These are phyloP conservation scores for Claviceps paspali DNA, from an alignment of 2,329 filamentous ascomycete genomes.

Conservation along the genomic window DNA sequence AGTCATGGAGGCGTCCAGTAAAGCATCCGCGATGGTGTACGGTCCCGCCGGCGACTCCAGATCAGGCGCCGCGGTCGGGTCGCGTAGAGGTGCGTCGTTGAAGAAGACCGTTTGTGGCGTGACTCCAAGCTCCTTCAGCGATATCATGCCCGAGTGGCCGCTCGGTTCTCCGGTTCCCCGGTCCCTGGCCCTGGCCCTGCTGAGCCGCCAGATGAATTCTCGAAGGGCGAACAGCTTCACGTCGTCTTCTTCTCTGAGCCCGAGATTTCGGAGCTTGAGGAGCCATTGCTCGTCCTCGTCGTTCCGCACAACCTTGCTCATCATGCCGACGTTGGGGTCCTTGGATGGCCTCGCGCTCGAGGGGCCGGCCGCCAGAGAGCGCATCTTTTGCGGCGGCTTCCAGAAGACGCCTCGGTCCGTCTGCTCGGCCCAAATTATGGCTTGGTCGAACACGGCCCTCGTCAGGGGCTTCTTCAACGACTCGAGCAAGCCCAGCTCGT, in stretches of 20 bases:
- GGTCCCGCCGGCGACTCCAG: slow-evolving; percentile 24
- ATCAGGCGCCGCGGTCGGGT: slow-evolving; percentile 18
- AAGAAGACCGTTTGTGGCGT: slow-evolving; percentile 86
- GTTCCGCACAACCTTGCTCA: slow-evolving; percentile 55
- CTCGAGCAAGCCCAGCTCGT: slow-evolving; percentile 63
- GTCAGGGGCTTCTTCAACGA: slow-evolving; percentile 69
- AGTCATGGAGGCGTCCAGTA: slow-evolving; percentile 81
- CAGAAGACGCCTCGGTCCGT: slow-evolving; percentile 75
- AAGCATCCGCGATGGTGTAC: slow-evolving; percentile 77
- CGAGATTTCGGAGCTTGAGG: slow-evolving; percentile 67
- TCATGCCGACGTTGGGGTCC: slow-evolving; percentile 39
- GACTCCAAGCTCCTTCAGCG: slow-evolving; percentile 59
- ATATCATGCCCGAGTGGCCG: slow-evolving; percentile 35
- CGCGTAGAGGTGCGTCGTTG: slow-evolving; percentile 52
- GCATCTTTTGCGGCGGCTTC: slow-evolving; percentile 58
- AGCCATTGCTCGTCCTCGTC: slow-evolving; percentile 94
- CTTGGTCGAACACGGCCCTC: slow-evolving; percentile 68
- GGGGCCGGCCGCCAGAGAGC: slow-evolving; percentile 47
- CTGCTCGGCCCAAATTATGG: slow-evolving; percentile 72
- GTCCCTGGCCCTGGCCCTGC: slow-evolving; percentile 51
- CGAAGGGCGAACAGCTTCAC: slow-evolving; percentile 72
- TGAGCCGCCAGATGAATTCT: slow-evolving; percentile 83
- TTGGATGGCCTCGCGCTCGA: slow-evolving; percentile 38
- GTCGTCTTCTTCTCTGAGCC: slow-evolving; percentile 71
- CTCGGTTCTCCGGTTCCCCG: slow-evolving; percentile 19